Evolutionary conservation across 2,329 filamentous ascomycete species (phyloP), one percentile per base, ranked within the genome.

Genomic region (Cytospora piceicola): DNA sequence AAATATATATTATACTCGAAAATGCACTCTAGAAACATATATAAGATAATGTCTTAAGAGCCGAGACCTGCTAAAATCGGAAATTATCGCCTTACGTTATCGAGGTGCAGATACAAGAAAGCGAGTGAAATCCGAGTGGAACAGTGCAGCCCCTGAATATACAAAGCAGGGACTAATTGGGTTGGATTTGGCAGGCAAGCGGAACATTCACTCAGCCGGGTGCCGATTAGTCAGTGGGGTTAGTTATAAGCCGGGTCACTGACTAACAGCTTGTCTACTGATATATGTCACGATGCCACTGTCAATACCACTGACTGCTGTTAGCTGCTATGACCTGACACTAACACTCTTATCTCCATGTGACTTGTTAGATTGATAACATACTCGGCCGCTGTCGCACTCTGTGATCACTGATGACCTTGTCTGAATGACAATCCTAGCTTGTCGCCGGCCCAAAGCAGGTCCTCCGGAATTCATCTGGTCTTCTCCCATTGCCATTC

Each of bases 401-500:
- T 49, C 46, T 49, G 46, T 24, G 46, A 49, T 49, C 46, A 49
- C 46, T 49, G 46, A 49, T 49, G 46, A 49, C 46, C 46, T 12
- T 22, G 9, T 24, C 24, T 24, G 46, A 49, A 49, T 49, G 46
- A 12, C 46, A 49, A 49, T 49, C 46, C 46, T 49, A 49, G 46
- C n/a, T 24, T n/a, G 39, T 42, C 39, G 46, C 8, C 46, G 46
- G 30, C 20, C 60, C 36, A 49, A 55, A 61, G 59, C 51, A 51
- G 59, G 55, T 61, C 49, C 51, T 55, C 39, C 29, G 17, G 34
- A 58, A 58, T 54, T 20, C 29, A 29, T 62, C 60, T 62, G 27
- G 32, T 62, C 52, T 49, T 56, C 60, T 49, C 34, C 34, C 32
- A n/a, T 42, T 4, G 39, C 52, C 42, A 49, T 53, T 62, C 52